Percentiles rank a stretch among this genome's conserved stretches.
Conservation (phyloP, 2,329 filamentous ascomycete species). For the Talaromyces albobiverticillius region DNA sequence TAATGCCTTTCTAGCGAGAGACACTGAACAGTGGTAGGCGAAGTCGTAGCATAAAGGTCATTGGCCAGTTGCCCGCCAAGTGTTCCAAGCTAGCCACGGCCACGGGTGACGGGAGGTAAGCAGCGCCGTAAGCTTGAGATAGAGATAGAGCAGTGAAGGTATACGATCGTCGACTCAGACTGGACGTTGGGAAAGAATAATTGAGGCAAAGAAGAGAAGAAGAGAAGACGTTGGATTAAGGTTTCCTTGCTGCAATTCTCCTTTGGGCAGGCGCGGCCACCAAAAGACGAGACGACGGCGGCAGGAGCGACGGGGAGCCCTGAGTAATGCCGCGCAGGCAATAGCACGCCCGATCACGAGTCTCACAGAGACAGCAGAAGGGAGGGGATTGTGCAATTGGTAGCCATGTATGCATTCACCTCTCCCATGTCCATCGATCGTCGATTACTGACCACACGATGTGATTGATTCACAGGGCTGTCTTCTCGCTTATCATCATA, state of each 20-base stretch:
- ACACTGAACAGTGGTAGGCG: background rate
- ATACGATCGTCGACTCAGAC: background rate
- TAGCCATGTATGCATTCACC: background rate
- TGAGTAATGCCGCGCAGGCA: background rate
- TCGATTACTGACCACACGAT: background rate
- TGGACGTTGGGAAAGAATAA: background rate
- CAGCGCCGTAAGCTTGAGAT: background rate
- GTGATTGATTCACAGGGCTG: conserved; percentile 62
- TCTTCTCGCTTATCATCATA: conserved; percentile 94
- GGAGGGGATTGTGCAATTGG: background rate
- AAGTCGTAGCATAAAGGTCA: background rate
- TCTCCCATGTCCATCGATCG: too few species aligned
- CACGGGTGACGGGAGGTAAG: too few species aligned
- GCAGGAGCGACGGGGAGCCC: background rate
- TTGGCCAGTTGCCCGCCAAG: background rate
- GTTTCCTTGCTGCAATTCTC: background rate
- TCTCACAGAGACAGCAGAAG: background rate
- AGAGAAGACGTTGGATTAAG: background rate
- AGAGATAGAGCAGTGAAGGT: background rate
- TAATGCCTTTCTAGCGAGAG: too few species aligned
- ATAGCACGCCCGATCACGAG: background rate
- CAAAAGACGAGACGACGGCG: background rate
- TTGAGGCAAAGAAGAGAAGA: background rate
- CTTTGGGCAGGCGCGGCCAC: background rate
- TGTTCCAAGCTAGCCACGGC: background rate